phyloP scores from a whole-genome alignment of 139 green algal species.

The Coelastrella sp. region DNA sequence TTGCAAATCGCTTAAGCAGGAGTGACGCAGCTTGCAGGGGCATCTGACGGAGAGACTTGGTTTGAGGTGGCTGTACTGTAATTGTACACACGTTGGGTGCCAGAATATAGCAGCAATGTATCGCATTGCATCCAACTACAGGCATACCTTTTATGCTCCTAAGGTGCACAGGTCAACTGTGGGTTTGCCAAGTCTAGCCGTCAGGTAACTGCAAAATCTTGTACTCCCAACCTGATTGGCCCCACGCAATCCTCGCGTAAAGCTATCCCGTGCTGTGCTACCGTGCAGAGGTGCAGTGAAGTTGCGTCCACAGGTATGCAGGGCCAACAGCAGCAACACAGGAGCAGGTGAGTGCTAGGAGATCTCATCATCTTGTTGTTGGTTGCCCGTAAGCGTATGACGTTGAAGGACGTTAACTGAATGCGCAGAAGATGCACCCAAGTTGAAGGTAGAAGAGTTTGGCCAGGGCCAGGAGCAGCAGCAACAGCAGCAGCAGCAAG shows the following conservation, averaged over 20 bases:
- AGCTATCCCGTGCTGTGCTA: not conserved
- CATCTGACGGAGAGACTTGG: too few species aligned
- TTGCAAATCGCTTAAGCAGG: too few species aligned
- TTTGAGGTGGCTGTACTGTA: not conserved
- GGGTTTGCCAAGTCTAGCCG: slow-evolving; percentile 13
- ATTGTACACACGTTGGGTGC: not conserved
- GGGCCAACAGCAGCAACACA: slow-evolving; percentile 30
- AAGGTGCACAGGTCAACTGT: not conserved
- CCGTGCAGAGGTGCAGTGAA: not conserved
- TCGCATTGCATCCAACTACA: not conserved
- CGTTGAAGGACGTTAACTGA: not conserved
- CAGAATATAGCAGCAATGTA: not conserved
- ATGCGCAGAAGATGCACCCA: slow-evolving; percentile 29
- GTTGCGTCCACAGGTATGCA: slow-evolving; percentile 14
- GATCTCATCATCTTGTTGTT: not conserved
- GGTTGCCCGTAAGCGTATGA: not conserved
- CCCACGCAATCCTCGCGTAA: not conserved
- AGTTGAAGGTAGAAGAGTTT: slow-evolving; percentile 2
- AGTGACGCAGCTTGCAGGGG: too few species aligned
- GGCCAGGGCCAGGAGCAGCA: slow-evolving; percentile 28
- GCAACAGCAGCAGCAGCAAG: slow-evolving; percentile 24
- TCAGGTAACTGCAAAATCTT: slow-evolving; percentile 19
- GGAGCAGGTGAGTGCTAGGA: slow-evolving; percentile 15
- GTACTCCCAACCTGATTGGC: too few species aligned
- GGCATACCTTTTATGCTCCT: not conserved